Evolutionary conservation across 192 early-diverging fungal genomes (phyloP).

Genomic region (Gorgonomyces haynaldii): DNA sequence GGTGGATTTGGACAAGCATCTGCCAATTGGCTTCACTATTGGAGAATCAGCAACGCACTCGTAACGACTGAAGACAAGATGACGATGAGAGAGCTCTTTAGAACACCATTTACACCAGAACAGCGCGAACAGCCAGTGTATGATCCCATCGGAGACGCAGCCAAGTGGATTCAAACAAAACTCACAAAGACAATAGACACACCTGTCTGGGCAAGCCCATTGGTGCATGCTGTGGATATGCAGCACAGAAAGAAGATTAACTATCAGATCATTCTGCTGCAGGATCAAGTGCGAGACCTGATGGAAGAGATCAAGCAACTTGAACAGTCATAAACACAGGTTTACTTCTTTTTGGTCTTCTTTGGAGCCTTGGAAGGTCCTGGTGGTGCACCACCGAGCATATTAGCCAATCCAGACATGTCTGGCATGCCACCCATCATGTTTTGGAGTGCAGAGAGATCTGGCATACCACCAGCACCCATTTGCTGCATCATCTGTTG

Average conservation of each 20-base stretch:
- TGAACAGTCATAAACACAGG: not conserved
- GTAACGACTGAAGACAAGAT: not conserved
- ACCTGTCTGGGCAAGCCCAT: constrained; percentile 25
- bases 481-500: constrained; percentile 68
- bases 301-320: constrained; percentile 11
- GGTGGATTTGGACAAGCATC: constrained; percentile 9
- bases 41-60: constrained; percentile 5
- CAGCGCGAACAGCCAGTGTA: not conserved
- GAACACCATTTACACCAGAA: not conserved
- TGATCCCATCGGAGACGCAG: not conserved
- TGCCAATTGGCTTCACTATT: constrained; percentile 9
- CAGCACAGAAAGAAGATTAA: constrained; percentile 34
- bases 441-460: constrained; percentile 63
- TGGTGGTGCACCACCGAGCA: constrained; percentile 7
- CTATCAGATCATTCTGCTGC: constrained; percentile 20
- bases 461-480: constrained; percentile 33
- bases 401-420: constrained; percentile 10
- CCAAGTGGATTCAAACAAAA: no score
- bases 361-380: not conserved
- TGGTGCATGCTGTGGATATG: constrained; percentile 35
- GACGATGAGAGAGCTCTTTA: constrained; percentile 1
- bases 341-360: constrained; percentile 10
- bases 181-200: no score
- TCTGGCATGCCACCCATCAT: constrained; percentile 38
- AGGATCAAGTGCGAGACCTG: constrained; percentile 25